These are phyloP conservation scores for Pichia norvegensis DNA, from an alignment of 1,139 yeast species.

Conservation along the genomic window DNA sequence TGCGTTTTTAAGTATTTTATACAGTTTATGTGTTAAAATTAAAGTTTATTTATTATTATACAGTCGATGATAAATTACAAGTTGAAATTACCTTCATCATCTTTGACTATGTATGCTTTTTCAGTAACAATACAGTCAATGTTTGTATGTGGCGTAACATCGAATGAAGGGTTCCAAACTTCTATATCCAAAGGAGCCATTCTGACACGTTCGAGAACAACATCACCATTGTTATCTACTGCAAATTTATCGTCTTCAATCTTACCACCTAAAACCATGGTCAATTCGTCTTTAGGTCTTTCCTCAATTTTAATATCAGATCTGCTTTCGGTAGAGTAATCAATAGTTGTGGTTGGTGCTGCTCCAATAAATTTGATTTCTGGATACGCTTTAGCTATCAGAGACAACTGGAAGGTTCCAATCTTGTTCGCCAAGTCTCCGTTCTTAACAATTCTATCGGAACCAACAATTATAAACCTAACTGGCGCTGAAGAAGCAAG, in stretches of 20 bases:
- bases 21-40: neutral
- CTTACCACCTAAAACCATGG: slow-evolving; percentile 64
- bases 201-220: slow-evolving; percentile 46
- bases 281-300: slow-evolving; percentile 73
- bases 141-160: slow-evolving; percentile 74
- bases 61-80: slow-evolving; percentile 26
- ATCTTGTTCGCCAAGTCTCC: slow-evolving; percentile 97
- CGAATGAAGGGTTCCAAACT: slow-evolving; percentile 97
- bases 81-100: slow-evolving; percentile 38
- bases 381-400: slow-evolving; percentile 46
- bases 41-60: neutral
- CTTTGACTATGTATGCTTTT: slow-evolving; percentile 45
- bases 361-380: slow-evolving; percentile 81
- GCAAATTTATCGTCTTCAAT: slow-evolving; percentile 27
- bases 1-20: neutral
- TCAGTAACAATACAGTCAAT: slow-evolving; percentile 91
- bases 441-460: slow-evolving; percentile 86
- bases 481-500: slow-evolving; percentile 45
- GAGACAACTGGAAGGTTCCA: slow-evolving; percentile 88
- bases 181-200: slow-evolving; percentile 78
- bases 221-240: slow-evolving; percentile 14
- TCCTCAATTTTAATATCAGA: slow-evolving; percentile 77
- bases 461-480: slow-evolving; percentile 90
- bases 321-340: slow-evolving; percentile 57
- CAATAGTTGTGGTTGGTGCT: slow-evolving; percentile 90